Conservation (phyloP, 2,329 filamentous ascomycete genomes). For the Exophiala dermatitidis region DNA sequence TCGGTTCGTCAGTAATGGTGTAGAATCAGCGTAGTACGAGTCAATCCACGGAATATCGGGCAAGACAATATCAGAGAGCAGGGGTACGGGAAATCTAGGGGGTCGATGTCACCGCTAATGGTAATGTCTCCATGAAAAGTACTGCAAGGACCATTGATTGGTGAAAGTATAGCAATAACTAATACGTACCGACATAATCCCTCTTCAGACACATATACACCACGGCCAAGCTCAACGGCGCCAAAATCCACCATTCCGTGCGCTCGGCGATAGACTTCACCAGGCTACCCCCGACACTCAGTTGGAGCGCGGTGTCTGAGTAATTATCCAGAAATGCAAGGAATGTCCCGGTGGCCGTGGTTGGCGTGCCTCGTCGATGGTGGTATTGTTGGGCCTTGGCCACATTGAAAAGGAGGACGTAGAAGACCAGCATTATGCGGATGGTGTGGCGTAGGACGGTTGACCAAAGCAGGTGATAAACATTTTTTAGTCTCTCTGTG, state of each 20-base stretch:
- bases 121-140: not conserved
- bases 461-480: conserved; percentile 25
- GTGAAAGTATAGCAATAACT: conserved; percentile 9
- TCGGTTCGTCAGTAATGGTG: not conserved
- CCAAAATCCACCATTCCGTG: conserved; percentile 39
- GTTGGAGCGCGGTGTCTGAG: conserved; percentile 29
- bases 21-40: too few species aligned
- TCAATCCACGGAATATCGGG: conserved; percentile 13
- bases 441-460: conserved; percentile 41
- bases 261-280: conserved; percentile 31
- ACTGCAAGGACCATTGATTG: not conserved
- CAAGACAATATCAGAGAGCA: too few species aligned
- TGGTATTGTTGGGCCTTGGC: conserved; percentile 30
- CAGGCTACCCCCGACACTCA: conserved; percentile 28
- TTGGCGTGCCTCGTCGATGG: not conserved
- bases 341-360: conserved; percentile 21
- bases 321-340: conserved; percentile 27
- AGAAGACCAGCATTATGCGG: conserved; percentile 39
- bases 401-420: conserved; percentile 34
- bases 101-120: not conserved
- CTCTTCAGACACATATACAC: conserved; percentile 42
- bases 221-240: conserved; percentile 34
- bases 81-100: too few species aligned
- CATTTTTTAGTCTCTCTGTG: too few species aligned
- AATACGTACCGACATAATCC: conserved; percentile 45